Conservation (phyloP, 2,329 filamentous ascomycete species). For the Allantophomopsis lycopodina region DNA sequence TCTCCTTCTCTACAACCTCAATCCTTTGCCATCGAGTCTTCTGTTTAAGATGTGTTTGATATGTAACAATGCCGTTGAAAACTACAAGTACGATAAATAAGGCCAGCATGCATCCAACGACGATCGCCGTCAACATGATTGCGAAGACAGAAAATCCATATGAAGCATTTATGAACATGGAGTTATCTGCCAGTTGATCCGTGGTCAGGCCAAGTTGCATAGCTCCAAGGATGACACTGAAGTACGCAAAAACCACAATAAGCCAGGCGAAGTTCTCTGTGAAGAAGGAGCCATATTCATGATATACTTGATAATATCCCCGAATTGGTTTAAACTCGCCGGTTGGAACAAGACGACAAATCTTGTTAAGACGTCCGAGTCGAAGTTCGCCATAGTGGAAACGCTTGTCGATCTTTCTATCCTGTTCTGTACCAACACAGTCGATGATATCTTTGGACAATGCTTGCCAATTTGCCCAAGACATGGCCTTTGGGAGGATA, state of each 20-base stretch:
- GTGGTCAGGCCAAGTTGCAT: slow-evolving; percentile 34
- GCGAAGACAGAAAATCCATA: slow-evolving; percentile 34
- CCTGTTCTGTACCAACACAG: slow-evolving; percentile 5
- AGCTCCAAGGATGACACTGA: slow-evolving; percentile 30
- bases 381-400: slow-evolving; percentile 22
- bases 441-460: slow-evolving; percentile 8
- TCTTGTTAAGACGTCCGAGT: slow-evolving; percentile 16
- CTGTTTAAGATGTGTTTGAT: background rate
- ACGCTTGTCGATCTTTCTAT: slow-evolving; percentile 12
- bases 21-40: no score
- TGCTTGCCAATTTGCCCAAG: slow-evolving; percentile 11
- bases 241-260: slow-evolving; percentile 23
- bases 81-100: background rate
- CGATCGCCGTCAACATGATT: slow-evolving; percentile 25
- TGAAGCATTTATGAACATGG: slow-evolving; percentile 25
- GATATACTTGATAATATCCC: slow-evolving; percentile 3
- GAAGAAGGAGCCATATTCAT: slow-evolving; percentile 26
- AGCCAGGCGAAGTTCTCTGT: slow-evolving; percentile 27
- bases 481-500: slow-evolving; percentile 12
- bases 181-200: slow-evolving; percentile 17
- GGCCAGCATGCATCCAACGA: background rate
- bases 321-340: slow-evolving; percentile 1
- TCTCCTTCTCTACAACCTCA: no score
- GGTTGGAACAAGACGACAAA: slow-evolving; percentile 5
- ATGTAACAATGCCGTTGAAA: background rate